Conservation (phyloP, 2,329 filamentous ascomycete species). For the Colletotrichum ledebouriae region DNA sequence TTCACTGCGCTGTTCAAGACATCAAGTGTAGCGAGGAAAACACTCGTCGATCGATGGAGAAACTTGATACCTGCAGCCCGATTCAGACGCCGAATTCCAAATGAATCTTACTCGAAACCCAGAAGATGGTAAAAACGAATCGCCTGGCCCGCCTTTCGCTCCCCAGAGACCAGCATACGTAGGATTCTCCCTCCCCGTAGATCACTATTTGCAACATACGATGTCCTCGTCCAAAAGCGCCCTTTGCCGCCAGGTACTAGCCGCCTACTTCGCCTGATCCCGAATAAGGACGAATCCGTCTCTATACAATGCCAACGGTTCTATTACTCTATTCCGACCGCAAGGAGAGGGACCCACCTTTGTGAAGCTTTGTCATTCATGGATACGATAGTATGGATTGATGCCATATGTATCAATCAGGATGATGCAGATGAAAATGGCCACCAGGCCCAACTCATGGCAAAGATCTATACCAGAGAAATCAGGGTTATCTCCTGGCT, state of each 20-base stretch:
- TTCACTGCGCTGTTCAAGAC: too few species aligned
- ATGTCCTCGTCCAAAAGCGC: background rate
- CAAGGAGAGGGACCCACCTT: background rate
- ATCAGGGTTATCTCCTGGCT: slow-evolving; percentile 3
- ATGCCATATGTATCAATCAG: background rate
- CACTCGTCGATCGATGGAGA: too few species aligned
- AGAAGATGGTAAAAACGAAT: too few species aligned
- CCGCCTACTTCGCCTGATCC: background rate
- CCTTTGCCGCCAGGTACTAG: background rate
- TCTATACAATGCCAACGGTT: background rate
- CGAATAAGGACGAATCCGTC: background rate
- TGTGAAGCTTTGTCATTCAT: background rate
- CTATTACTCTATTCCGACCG: background rate
- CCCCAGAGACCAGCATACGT: too few species aligned
- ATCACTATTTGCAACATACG: too few species aligned
- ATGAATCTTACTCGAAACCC: too few species aligned
- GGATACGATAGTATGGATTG: background rate
- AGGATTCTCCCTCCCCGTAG: too few species aligned
- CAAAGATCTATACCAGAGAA: background rate
- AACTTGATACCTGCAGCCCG: too few species aligned
- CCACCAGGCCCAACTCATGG: background rate
- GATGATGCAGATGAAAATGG: background rate
- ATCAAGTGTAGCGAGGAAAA: too few species aligned
- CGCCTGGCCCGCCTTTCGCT: too few species aligned
- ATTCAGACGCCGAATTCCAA: too few species aligned